phyloP scores from a whole-genome alignment of 1,139 yeast genomes.

The Geotrichum aggregatum region DNA sequence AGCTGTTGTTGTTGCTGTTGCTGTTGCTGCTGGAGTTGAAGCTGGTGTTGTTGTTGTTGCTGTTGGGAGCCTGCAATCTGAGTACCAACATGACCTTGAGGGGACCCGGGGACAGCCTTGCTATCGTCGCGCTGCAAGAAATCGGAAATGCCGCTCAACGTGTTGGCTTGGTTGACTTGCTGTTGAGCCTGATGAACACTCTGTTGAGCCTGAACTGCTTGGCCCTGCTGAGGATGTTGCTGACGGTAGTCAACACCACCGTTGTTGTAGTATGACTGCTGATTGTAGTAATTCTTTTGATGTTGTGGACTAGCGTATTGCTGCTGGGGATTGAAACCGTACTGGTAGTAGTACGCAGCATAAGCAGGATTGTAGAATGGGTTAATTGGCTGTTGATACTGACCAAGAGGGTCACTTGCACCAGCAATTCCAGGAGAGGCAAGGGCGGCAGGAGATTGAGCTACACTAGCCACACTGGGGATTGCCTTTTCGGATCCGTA shows the following conservation, averaged over 20 bases:
- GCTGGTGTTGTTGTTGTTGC: constrained; percentile 23
- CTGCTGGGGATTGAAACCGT: constrained; percentile 32
- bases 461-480: constrained; percentile 4
- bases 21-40: constrained; percentile 22
- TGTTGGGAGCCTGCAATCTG: constrained; percentile 18
- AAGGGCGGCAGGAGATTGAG: constrained; percentile 26
- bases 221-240: constrained; percentile 24
- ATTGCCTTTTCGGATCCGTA: constrained; percentile 14
- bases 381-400: constrained; percentile 28
- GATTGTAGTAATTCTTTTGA: constrained; percentile 32
- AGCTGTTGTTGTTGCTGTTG: constrained; percentile 22
- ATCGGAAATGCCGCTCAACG: constrained; percentile 35
- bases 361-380: constrained; percentile 35
- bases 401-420: constrained; percentile 26
- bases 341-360: constrained; percentile 34
- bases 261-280: constrained; percentile 30
- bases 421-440: constrained; percentile 22
- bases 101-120: constrained; percentile 30
- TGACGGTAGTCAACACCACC: constrained; percentile 21
- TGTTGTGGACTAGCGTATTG: constrained; percentile 26
- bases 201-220: constrained; percentile 24
- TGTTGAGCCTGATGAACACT: constrained; percentile 22
- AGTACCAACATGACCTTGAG: constrained; percentile 25
- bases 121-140: constrained; percentile 37
- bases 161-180: constrained; percentile 20